A percentile compares a stretch with the other conserved stretches of the same genome.
phyloP scores from a whole-genome alignment of 225 moss, liverwort and hornwort species.

The Antitrichia curtipendula region DNA sequence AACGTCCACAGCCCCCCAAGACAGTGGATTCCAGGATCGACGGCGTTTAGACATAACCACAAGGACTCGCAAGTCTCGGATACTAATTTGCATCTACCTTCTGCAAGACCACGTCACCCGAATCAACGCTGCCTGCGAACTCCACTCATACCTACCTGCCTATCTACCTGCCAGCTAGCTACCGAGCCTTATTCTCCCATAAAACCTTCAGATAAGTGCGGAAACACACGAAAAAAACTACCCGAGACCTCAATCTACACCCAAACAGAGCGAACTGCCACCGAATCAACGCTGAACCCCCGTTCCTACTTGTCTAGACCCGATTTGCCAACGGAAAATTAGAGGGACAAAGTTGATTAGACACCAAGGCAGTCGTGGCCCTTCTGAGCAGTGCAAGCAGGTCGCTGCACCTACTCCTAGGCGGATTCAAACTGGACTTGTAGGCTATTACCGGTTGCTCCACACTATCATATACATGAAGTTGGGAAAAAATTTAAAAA shows the following conservation, averaged over 20 bases:
- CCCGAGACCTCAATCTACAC: background rate
- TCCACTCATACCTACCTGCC: background rate
- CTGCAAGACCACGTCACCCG: background rate
- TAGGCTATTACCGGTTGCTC: background rate
- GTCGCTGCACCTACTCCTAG: background rate
- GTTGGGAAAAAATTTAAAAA: background rate
- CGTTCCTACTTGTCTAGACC: background rate
- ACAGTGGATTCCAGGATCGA: background rate
- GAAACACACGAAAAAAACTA: constrained; percentile 2
- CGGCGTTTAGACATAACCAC: constrained; percentile 40
- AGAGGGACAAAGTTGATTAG: background rate
- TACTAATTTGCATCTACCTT: background rate
- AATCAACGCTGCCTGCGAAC: background rate
- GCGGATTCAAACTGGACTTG: background rate
- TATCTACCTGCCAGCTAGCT: background rate
- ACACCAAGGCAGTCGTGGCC: background rate
- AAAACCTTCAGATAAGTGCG: constrained; percentile 7
- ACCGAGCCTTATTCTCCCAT: constrained; percentile 18
- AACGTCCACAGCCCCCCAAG: background rate
- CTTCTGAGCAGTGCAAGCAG: background rate
- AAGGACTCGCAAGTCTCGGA: constrained; percentile 19
- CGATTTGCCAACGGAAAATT: background rate
- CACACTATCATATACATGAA: constrained; percentile 23
- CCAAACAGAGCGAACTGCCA: background rate
- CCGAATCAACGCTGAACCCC: background rate